Evolutionary conservation across 805 yeast genomes (phyloP).

Genomic region (Kluyveromyces lactis): DNA sequence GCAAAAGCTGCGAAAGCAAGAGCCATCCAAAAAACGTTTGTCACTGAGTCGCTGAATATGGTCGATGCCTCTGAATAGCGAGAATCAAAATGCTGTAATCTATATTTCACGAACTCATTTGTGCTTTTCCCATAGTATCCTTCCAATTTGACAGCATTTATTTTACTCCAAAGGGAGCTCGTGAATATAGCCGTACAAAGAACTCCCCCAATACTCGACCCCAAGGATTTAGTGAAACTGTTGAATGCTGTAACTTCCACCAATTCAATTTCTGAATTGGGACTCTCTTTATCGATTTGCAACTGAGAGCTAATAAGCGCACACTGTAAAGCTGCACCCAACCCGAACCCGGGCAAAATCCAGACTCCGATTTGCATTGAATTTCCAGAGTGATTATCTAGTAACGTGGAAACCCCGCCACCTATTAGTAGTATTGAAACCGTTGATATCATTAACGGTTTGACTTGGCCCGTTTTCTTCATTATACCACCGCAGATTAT

Average conservation of each 20-base stretch:
- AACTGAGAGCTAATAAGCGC: slow-evolving; percentile 26
- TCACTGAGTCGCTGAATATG: slow-evolving; percentile 6
- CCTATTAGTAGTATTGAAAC: slow-evolving; percentile 27
- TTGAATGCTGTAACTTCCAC: slow-evolving; percentile 21
- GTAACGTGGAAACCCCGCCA: slow-evolving; percentile 27
- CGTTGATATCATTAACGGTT: slow-evolving; percentile 30
- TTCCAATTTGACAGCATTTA: slow-evolving; percentile 5
- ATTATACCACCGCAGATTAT: slow-evolving; percentile 25
- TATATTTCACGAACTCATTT: slow-evolving; percentile 15
- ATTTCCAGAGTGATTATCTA: slow-evolving; percentile 24
- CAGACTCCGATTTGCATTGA: slow-evolving; percentile 30
- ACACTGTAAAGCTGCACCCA: slow-evolving; percentile 32
- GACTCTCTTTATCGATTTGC: slow-evolving; percentile 16
- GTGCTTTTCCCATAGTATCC: slow-evolving; percentile 8
- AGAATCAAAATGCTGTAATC: slow-evolving; percentile 16
- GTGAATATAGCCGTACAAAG: slow-evolving; percentile 19
- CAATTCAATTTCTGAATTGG: slow-evolving; percentile 14
- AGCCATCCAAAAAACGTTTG: slow-evolving; percentile 18
- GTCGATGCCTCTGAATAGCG: slow-evolving; percentile 8
- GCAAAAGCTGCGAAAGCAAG: slow-evolving; percentile 14
- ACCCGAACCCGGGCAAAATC: slow-evolving; percentile 31
- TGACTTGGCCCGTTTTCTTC: slow-evolving; percentile 28
- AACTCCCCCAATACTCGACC: slow-evolving; percentile 21
- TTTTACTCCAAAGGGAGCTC: slow-evolving; percentile 13
- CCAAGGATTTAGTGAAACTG: slow-evolving; percentile 18